phyloP scores from a whole-genome alignment of 768 basidiomycete genomes.

The Russula vinacea region DNA sequence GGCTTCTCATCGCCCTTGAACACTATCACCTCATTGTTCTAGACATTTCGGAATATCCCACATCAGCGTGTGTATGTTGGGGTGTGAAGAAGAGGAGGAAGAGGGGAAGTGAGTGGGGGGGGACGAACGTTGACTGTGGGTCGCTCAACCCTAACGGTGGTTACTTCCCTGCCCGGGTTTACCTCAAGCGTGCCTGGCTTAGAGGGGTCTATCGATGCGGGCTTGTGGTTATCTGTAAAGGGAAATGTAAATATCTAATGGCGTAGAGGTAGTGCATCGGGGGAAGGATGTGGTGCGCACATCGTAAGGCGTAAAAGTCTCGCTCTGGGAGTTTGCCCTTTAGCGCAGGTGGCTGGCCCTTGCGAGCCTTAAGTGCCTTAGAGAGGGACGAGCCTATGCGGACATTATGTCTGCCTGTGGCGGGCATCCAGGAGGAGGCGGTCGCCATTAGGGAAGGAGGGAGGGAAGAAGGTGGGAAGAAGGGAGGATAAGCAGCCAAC shows the following conservation, averaged over 20 bases:
- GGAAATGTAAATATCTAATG: background rate
- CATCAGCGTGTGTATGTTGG: background rate
- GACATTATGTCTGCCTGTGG: constrained; percentile 53
- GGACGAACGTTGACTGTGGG: constrained; percentile 58
- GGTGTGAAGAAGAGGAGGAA: background rate
- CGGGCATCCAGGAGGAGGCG: constrained; percentile 26
- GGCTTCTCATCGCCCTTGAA: constrained; percentile 57
- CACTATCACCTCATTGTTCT: constrained; percentile 53
- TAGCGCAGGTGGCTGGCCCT: constrained; percentile 45
- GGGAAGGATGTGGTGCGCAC: constrained; percentile 40
- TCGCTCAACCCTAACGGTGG: constrained; percentile 59
- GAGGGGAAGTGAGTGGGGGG: background rate
- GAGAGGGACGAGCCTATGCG: constrained; percentile 58
- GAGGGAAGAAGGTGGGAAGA: constrained; percentile 17
- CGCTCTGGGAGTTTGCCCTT: constrained; percentile 53
- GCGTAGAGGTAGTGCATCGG: background rate
- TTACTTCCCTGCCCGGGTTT: constrained; percentile 50
- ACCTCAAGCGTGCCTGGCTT: constrained; percentile 66
- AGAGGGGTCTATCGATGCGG: constrained; percentile 61
- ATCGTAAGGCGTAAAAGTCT: constrained; percentile 76
- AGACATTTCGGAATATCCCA: constrained; percentile 5
- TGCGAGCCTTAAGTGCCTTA: constrained; percentile 67
- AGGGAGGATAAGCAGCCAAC: background rate
- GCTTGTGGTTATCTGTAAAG: constrained; percentile 68
- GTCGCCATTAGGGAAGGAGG: constrained; percentile 18